These are phyloP conservation scores for Beauveria caledonica DNA, from an alignment of 2,329 filamentous ascomycete species.

Conservation along the genomic window DNA sequence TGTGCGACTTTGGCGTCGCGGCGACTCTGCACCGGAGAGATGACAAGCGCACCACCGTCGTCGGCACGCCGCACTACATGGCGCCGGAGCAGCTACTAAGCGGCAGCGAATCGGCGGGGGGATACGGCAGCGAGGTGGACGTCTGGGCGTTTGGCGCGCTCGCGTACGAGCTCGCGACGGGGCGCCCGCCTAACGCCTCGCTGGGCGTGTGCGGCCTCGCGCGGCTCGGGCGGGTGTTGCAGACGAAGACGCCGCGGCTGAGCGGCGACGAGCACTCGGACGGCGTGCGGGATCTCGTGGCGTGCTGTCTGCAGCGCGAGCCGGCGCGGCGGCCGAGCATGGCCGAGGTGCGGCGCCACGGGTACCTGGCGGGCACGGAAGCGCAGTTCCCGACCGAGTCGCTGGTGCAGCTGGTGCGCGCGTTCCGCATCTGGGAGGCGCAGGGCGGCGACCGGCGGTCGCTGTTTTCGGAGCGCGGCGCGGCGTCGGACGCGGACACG, in stretches of 20 bases:
- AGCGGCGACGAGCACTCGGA: conserved; percentile 48
- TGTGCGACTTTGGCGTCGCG: conserved; percentile 62
- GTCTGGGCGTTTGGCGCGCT: conserved; percentile 65
- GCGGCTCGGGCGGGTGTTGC: conserved; percentile 34
- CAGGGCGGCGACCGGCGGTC: conserved; percentile 56
- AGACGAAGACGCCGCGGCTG: conserved; percentile 44
- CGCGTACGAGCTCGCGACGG: conserved; percentile 58
- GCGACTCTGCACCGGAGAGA: conserved; percentile 51
- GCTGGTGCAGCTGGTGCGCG: conserved; percentile 53
- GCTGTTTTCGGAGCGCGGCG: conserved; percentile 44
- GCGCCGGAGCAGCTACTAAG: conserved; percentile 49
- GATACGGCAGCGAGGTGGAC: conserved; percentile 50
- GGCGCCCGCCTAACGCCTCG: conserved; percentile 48
- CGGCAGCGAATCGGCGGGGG: conserved; percentile 24
- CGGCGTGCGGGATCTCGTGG: conserved; percentile 46
- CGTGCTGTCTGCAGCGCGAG: conserved; percentile 51
- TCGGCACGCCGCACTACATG: conserved; percentile 64
- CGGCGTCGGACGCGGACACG: conserved; percentile 23
- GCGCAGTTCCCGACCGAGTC: conserved; percentile 50
- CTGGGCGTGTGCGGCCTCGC: conserved; percentile 31
- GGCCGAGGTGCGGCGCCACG: conserved; percentile 53
- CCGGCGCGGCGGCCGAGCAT: conserved; percentile 50
- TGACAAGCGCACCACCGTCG: conserved; percentile 56
- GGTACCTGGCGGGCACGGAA: conserved; percentile 48
- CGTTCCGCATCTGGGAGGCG: conserved; percentile 61